Evolutionary conservation across 805 yeast genomes (phyloP).

Genomic region (Metschnikowia drakensbergensis): DNA sequence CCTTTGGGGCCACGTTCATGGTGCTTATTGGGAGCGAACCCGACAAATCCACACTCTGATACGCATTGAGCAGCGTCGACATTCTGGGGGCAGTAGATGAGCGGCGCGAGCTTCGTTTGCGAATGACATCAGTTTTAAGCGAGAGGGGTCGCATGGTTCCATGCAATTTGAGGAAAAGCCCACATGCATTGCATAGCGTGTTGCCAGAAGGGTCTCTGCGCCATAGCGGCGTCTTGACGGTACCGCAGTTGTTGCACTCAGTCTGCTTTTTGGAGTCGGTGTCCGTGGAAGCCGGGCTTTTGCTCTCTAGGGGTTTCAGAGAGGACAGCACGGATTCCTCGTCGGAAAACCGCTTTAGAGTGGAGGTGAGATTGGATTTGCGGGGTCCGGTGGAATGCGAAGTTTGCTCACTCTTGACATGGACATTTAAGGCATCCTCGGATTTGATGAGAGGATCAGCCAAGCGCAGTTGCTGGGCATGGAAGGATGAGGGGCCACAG

Average conservation of each 20-base stretch:
- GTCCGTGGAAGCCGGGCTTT: background rate
- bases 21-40: slow-evolving; percentile 10
- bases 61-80: slow-evolving; percentile 7
- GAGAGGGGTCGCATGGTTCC: slow-evolving; percentile 61
- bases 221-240: slow-evolving; percentile 61
- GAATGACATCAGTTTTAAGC: slow-evolving; percentile 54
- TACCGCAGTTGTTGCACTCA: slow-evolving; percentile 56
- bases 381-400: background rate
- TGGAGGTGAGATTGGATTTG: slow-evolving; percentile 16
- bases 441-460: background rate
- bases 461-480: background rate
- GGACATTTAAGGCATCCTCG: background rate
- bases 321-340: background rate
- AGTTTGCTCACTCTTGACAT: background rate
- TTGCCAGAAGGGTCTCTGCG: slow-evolving; percentile 56
- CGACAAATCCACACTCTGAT: slow-evolving; percentile 4
- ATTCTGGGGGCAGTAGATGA: slow-evolving; percentile 12
- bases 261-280: slow-evolving; percentile 19
- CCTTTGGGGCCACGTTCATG: slow-evolving; percentile 5
- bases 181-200: slow-evolving; percentile 63
- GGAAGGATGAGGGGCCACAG: background rate
- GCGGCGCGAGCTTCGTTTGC: slow-evolving; percentile 49
- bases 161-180: slow-evolving; percentile 55
- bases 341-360: slow-evolving; percentile 7
- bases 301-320: background rate